phyloP scores from a whole-genome alignment of 352 stramenopile genomes.

The Globisporangium uncinulatum region DNA sequence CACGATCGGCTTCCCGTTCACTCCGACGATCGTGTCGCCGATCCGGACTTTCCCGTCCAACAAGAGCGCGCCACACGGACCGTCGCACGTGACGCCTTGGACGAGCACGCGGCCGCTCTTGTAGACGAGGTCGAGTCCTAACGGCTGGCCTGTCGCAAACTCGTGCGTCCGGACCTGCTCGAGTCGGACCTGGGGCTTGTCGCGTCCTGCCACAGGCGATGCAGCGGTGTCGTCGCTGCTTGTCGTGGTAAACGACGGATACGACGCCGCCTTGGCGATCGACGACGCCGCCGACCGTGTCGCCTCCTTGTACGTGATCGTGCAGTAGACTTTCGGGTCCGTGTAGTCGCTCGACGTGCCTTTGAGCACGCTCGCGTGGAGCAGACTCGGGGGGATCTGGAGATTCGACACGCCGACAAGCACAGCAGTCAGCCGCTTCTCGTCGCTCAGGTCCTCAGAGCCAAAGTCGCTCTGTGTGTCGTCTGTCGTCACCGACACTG shows the following conservation, averaged over 20 bases:
- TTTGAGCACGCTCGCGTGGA: conserved; percentile 28
- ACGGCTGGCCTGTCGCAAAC: conserved; percentile 41
- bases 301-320: conserved; percentile 69
- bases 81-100: conserved; percentile 66
- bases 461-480: conserved; percentile 54
- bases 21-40: conserved; percentile 71
- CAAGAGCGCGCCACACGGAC: conserved; percentile 48
- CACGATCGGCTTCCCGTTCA: conserved; percentile 74
- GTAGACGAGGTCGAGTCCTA: conserved; percentile 85
- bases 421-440: conserved; percentile 67
- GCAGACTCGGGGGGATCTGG: conserved; percentile 35
- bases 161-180: conserved; percentile 61
- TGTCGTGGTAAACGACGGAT: conserved; percentile 12
- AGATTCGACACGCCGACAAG: conserved; percentile 73
- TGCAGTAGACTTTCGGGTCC: conserved; percentile 78
- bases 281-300: conserved; percentile 70
- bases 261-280: conserved; percentile 37
- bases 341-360: conserved; percentile 19
- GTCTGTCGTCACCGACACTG: conserved; percentile 54
- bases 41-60: conserved; percentile 68
- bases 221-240: conserved; percentile 5
- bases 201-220: not conserved
- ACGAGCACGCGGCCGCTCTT: conserved; percentile 67
- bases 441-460: conserved; percentile 57
- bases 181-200: conserved; percentile 12